Percentiles rank a stretch among this genome's conserved stretches.
Evolutionary conservation across 2,329 filamentous ascomycete genomes (phyloP).

Genomic region (Septoria petroselini): DNA sequence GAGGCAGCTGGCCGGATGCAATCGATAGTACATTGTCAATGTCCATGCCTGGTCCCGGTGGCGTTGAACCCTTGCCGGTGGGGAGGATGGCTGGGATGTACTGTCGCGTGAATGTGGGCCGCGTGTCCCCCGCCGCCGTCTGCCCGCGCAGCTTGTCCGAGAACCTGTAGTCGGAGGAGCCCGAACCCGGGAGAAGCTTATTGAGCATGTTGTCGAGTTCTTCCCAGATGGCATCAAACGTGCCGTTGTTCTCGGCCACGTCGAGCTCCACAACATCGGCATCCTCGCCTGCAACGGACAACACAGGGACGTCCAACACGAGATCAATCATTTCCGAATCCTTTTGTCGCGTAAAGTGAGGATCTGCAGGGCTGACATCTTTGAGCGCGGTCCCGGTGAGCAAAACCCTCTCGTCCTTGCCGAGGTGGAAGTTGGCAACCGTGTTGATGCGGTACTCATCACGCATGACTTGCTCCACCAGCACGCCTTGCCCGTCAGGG

Average conservation of each 20-base stretch:
- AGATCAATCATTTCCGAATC: slow-evolving; percentile 72
- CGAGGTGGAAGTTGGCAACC: slow-evolving; percentile 75
- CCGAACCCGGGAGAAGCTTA: slow-evolving; percentile 15
- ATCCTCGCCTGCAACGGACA: background rate
- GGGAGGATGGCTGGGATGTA: slow-evolving; percentile 53
- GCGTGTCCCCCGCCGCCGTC: background rate
- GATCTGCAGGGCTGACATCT: slow-evolving; percentile 72
- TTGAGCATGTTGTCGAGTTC: slow-evolving; percentile 44
- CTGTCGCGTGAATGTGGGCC: slow-evolving; percentile 33
- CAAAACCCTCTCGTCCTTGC: slow-evolving; percentile 82
- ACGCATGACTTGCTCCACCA: slow-evolving; percentile 42
- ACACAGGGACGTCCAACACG: slow-evolving; percentile 54
- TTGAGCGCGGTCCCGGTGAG: slow-evolving; percentile 66
- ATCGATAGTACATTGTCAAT: slow-evolving; percentile 20
- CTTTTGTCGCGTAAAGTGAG: slow-evolving; percentile 75
- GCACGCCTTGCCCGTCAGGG: slow-evolving; percentile 31
- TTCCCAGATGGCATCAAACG: slow-evolving; percentile 48
- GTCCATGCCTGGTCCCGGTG: slow-evolving; percentile 53
- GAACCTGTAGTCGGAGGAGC: slow-evolving; percentile 10
- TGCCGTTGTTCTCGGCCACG: slow-evolving; percentile 27
- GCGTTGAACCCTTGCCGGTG: slow-evolving; percentile 63
- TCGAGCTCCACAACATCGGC: slow-evolving; percentile 16
- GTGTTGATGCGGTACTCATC: slow-evolving; percentile 69
- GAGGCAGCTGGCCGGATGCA: slow-evolving; percentile 45
- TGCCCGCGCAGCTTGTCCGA: slow-evolving; percentile 17